phyloP scores from a whole-genome alignment of 805 yeast genomes.

The Yarrowia deformans region DNA sequence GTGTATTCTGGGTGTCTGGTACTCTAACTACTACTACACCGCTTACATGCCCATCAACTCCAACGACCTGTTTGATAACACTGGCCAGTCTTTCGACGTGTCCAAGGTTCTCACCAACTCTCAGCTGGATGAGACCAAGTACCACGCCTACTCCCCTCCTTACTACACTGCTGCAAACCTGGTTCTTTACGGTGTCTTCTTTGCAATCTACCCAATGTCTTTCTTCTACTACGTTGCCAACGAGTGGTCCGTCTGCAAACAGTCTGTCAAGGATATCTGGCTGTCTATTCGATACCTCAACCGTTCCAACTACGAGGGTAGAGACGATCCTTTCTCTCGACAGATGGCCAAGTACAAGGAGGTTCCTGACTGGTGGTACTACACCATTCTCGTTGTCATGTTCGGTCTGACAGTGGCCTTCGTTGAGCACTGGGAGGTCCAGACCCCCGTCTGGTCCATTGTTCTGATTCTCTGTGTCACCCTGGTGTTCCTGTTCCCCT shows the following conservation, averaged over 20 bases:
- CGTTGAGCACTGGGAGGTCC: slow-evolving; percentile 46
- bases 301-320: slow-evolving; percentile 51
- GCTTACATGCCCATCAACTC: slow-evolving; percentile 61
- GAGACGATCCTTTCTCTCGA: slow-evolving; percentile 57
- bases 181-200: slow-evolving; percentile 60
- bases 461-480: slow-evolving; percentile 64
- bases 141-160: slow-evolving; percentile 62
- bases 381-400: slow-evolving; percentile 55
- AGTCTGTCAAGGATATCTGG: slow-evolving; percentile 32
- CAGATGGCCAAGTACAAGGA: slow-evolving; percentile 60
- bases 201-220: slow-evolving; percentile 61
- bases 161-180: slow-evolving; percentile 64
- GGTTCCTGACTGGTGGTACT: slow-evolving; percentile 63
- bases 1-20: slow-evolving; percentile 50
- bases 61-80: slow-evolving; percentile 53
- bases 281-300: slow-evolving; percentile 33
- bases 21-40: slow-evolving; percentile 60
- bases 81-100: slow-evolving; percentile 56
- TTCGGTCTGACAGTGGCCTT: slow-evolving; percentile 55
- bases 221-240: slow-evolving; percentile 57
- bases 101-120: slow-evolving; percentile 54
- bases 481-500: slow-evolving; percentile 64
- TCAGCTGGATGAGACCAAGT: slow-evolving; percentile 55
- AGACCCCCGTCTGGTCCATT: slow-evolving; percentile 61
- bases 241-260: slow-evolving; percentile 52